A percentile compares a stretch with the other conserved stretches of the same genome.
phyloP scores from a whole-genome alignment of 2,329 filamentous ascomycete species.

The Fusarium papillatum region DNA sequence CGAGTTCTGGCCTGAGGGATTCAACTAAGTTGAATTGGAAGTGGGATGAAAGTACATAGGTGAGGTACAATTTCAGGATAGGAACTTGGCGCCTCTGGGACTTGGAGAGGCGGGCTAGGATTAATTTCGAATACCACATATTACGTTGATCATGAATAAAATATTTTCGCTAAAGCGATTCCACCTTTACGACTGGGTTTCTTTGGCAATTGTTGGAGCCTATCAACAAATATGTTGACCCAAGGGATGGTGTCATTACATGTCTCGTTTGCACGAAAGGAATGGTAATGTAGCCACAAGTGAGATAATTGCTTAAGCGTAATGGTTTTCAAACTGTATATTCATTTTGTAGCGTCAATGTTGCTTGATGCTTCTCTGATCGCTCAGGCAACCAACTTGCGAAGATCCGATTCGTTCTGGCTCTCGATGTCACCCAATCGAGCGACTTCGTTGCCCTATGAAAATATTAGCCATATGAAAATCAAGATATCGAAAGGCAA shows the following conservation, averaged over 20 bases:
- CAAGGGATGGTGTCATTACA: too few species aligned
- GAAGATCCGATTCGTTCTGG: slow-evolving; percentile 43
- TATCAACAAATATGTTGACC: too few species aligned
- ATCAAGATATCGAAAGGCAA: not conserved
- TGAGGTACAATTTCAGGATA: not conserved
- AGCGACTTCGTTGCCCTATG: slow-evolving; percentile 42
- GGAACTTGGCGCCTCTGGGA: not conserved
- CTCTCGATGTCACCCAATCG: slow-evolving; percentile 44
- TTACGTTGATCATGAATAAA: not conserved
- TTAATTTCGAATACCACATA: not conserved
- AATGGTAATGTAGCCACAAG: not conserved
- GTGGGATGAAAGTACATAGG: not conserved
- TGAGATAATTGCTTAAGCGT: rapidly evolving
- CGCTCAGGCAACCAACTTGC: slow-evolving; percentile 31
- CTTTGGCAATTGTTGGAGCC: not conserved
- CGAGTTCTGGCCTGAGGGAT: slow-evolving; percentile 59
- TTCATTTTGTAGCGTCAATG: not conserved
- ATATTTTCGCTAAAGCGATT: not conserved
- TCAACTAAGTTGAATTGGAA: slow-evolving; percentile 22
- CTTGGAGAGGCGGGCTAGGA: not conserved
- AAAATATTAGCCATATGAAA: not conserved
- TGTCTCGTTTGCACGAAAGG: not conserved
- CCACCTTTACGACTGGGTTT: not conserved
- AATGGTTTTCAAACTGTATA: not conserved
- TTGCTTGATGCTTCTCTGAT: not conserved